phyloP scores from a whole-genome alignment of 371 early-diverging fungal species.

The Mortierella sp. region DNA sequence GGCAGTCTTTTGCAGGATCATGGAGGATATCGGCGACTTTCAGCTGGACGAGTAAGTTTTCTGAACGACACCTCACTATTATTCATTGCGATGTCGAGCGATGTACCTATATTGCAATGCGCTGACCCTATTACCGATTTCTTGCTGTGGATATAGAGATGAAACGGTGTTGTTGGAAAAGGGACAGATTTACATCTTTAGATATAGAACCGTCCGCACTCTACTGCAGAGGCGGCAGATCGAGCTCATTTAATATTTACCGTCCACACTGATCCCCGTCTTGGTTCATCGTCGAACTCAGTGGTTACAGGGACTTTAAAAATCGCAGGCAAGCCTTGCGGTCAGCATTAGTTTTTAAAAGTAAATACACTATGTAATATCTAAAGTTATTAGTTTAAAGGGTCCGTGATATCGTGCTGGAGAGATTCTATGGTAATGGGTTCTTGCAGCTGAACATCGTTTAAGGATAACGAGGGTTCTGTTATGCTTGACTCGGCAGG shows the following conservation, averaged over 20 bases:
- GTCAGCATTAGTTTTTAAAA: background rate
- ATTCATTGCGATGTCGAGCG: background rate
- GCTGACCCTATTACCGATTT: background rate
- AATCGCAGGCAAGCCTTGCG: too few species aligned
- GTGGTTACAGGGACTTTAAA: background rate
- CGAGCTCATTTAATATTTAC: slow-evolving; percentile 57
- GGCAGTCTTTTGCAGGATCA: slow-evolving; percentile 80
- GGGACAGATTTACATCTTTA: slow-evolving; percentile 68
- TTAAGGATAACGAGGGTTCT: background rate
- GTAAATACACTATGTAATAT: background rate
- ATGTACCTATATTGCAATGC: background rate
- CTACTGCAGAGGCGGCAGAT: slow-evolving; percentile 63
- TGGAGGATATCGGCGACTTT: slow-evolving; percentile 71
- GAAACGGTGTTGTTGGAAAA: slow-evolving; percentile 58
- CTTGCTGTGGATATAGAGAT: slow-evolving; percentile 30
- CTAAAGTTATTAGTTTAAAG: background rate
- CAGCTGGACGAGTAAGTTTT: slow-evolving; percentile 61
- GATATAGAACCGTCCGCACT: slow-evolving; percentile 65
- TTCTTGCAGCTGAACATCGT: background rate
- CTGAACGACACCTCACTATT: background rate
- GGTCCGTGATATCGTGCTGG: background rate
- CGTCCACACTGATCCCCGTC: background rate
- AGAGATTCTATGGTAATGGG: background rate
- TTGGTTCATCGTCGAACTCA: background rate
- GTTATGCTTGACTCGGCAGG: background rate